These are phyloP conservation scores for Paramecium tetraurelia DNA, from an alignment of 73 alveolate species.

Conservation along the genomic window DNA sequence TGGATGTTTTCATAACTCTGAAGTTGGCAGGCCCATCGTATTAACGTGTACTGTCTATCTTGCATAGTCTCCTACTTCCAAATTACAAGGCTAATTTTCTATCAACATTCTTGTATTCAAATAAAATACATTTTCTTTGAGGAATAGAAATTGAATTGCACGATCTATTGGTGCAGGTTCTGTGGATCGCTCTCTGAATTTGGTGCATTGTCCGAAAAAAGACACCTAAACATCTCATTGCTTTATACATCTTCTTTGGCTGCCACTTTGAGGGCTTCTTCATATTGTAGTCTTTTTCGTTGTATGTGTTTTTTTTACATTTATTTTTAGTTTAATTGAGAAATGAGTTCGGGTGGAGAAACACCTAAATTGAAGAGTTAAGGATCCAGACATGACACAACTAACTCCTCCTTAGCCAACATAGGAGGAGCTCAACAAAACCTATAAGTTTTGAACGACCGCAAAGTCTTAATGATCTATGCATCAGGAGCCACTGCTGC, in stretches of 20 bases:
- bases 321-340: background rate
- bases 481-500: conserved; percentile 61
- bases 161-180: conserved; percentile 22
- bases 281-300: background rate
- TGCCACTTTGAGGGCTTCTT: background rate
- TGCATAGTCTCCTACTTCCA: background rate
- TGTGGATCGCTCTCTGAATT: background rate
- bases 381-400: background rate
- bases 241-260: background rate
- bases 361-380: background rate
- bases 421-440: background rate
- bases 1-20: background rate
- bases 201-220: background rate
- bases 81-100: background rate
- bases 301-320: background rate
- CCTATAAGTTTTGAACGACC: background rate
- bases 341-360: background rate
- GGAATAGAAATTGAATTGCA: background rate
- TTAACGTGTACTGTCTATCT: background rate
- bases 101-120: background rate
- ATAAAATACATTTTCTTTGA: background rate
- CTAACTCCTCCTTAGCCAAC: background rate
- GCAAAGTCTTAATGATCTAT: conserved; percentile 47
- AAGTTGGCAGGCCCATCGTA: background rate
- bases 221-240: background rate